phyloP scores from a whole-genome alignment of 2,329 filamentous ascomycete species.

The Fusarium buxicola region DNA sequence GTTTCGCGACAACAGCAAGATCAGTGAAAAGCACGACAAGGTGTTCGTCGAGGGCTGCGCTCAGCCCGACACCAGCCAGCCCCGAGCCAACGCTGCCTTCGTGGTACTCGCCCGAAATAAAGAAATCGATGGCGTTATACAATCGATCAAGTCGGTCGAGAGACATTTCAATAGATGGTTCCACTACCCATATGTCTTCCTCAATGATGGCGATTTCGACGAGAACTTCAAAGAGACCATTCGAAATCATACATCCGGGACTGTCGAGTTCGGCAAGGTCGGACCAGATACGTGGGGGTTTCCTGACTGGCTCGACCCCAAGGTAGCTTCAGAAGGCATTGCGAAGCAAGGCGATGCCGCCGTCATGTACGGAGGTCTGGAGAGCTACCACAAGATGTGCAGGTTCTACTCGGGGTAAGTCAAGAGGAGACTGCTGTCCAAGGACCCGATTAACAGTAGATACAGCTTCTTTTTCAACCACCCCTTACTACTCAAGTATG shows the following conservation, averaged over 20 bases:
- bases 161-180: slow-evolving; percentile 99
- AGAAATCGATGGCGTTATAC: slow-evolving; percentile 93
- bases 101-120: slow-evolving; percentile 96
- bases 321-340: slow-evolving; percentile 95
- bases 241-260: slow-evolving; percentile 86
- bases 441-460: slow-evolving; percentile 36
- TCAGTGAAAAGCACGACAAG: slow-evolving; percentile 96
- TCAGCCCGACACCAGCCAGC: slow-evolving; percentile 80
- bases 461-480: slow-evolving; percentile 95
- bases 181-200: slow-evolving; percentile 97
- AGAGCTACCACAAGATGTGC: slow-evolving; percentile 99
- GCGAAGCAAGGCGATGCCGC: slow-evolving; percentile 95
- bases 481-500: slow-evolving; percentile 92
- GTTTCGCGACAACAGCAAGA: slow-evolving; percentile 73
- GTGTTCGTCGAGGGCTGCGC: slow-evolving; percentile 93
- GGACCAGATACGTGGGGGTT: slow-evolving; percentile 93
- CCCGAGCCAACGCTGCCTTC: slow-evolving; percentile 92
- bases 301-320: slow-evolving; percentile 94
- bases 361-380: slow-evolving; percentile 99
- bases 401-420: slow-evolving; percentile 96
- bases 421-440: background rate
- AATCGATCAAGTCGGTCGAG: slow-evolving; percentile 98
- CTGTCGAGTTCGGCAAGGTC: slow-evolving; percentile 95
- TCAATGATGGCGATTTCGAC: slow-evolving; percentile 98
- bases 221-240: slow-evolving; percentile 91